Evolutionary conservation across 2,329 filamentous ascomycete genomes (phyloP).

Genomic region (Akanthomyces uredinophilus): DNA sequence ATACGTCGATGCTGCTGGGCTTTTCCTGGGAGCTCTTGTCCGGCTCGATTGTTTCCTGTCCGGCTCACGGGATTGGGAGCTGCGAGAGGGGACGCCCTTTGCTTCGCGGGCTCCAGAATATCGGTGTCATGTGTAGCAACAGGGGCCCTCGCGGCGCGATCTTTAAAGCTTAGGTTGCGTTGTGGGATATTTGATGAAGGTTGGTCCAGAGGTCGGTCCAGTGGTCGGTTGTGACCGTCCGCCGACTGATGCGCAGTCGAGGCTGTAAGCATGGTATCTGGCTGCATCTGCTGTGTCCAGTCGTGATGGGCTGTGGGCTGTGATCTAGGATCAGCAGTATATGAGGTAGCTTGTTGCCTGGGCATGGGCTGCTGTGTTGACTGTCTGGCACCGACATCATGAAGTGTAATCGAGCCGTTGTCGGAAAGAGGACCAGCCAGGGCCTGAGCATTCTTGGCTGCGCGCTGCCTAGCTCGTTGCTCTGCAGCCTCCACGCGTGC

Average conservation of each 20-base stretch:
- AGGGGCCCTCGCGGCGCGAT: conserved; percentile 45
- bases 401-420: not conserved
- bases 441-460: conserved; percentile 32
- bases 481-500: conserved; percentile 81
- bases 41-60: conserved; percentile 53
- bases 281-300: conserved; percentile 5
- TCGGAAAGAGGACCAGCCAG: not conserved
- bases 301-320: not conserved
- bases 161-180: conserved; percentile 57
- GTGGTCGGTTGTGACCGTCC: not conserved
- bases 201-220: conserved; percentile 9
- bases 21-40: conserved; percentile 46
- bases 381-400: not conserved
- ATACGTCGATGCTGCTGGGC: conserved; percentile 12
- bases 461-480: conserved; percentile 60
- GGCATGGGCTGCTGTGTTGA: not conserved
- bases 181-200: conserved; percentile 37
- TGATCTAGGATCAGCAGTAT: not conserved
- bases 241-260: not conserved
- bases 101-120: not conserved
- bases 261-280: not conserved
- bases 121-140: not conserved
- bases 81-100: not conserved
- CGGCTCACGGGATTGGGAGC: conserved; percentile 25
- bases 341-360: not conserved